Evolutionary conservation across 805 yeast species (phyloP).

Genomic region (Teunomyces atbi): DNA sequence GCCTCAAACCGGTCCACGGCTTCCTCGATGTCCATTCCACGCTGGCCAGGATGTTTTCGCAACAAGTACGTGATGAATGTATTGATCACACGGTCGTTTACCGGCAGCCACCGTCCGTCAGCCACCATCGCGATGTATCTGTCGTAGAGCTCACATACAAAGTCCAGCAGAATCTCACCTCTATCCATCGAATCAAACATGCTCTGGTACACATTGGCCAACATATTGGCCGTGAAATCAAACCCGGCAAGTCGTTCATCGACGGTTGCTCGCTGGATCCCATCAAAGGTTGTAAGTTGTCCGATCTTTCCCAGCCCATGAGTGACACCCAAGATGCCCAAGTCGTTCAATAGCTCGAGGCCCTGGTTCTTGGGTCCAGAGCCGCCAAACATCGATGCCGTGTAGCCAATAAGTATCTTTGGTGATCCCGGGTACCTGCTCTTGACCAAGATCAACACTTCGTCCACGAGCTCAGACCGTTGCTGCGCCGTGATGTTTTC

Average conservation of each 20-base stretch:
- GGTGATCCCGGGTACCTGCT: conserved; percentile 31
- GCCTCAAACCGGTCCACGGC: conserved; percentile 13
- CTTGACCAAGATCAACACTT: conserved; percentile 31
- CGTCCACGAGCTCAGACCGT: conserved; percentile 22
- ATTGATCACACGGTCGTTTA: conserved; percentile 11
- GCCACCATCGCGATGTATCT: conserved; percentile 15
- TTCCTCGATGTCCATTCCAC: conserved; percentile 15
- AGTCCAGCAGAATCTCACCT: conserved; percentile 13
- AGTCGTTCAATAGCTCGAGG: conserved; percentile 22
- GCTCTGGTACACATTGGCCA: conserved; percentile 25
- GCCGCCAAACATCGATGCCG: conserved; percentile 25
- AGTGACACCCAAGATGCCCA: conserved; percentile 24
- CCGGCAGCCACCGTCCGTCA: not conserved
- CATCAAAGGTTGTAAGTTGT: conserved; percentile 9
- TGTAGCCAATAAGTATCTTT: conserved; percentile 36
- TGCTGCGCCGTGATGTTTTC: conserved; percentile 17
- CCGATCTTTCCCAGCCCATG: conserved; percentile 21
- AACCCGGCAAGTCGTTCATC: conserved; percentile 24
- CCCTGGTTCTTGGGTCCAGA: conserved; percentile 10
- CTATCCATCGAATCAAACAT: conserved; percentile 16
- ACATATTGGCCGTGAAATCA: conserved; percentile 16
- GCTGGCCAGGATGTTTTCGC: conserved; percentile 6
- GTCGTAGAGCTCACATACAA: conserved; percentile 20
- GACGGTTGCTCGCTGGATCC: conserved; percentile 30
- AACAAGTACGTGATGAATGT: conserved; percentile 9